These are phyloP conservation scores for Zasmidium citrigriseum DNA, from an alignment of 2,329 filamentous ascomycete species.

Conservation along the genomic window DNA sequence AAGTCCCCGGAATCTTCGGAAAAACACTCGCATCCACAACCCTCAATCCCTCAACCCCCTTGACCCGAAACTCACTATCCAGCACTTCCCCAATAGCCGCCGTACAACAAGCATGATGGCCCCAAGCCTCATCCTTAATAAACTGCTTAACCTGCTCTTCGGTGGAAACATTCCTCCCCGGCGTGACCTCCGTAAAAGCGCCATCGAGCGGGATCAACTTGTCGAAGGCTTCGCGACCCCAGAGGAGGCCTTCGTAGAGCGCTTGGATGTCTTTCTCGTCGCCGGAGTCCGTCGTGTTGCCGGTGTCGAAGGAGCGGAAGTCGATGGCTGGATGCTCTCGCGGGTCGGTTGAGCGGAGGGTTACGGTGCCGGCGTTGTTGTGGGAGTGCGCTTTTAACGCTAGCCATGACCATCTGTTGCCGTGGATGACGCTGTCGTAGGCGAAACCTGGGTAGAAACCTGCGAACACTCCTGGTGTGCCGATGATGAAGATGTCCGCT, in stretches of 20 bases:
- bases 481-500: conserved; percentile 58
- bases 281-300: conserved; percentile 39
- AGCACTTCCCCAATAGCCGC: conserved; percentile 60
- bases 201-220: conserved; percentile 46
- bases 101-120: conserved; percentile 60
- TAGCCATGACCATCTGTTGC: conserved; percentile 51
- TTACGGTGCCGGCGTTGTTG: conserved; percentile 63
- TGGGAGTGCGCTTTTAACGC: conserved; percentile 65
- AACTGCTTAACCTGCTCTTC: conserved; percentile 50
- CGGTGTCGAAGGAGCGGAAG: conserved; percentile 61
- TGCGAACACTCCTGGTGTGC: conserved; percentile 56
- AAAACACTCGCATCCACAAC: conserved; percentile 65
- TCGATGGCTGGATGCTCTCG: conserved; percentile 63
- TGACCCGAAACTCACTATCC: conserved; percentile 59
- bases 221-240: conserved; percentile 44
- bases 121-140: conserved; percentile 54
- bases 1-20: conserved; percentile 58
- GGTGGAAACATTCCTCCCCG: conserved; percentile 43
- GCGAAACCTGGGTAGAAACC: conserved; percentile 60
- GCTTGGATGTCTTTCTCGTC: conserved; percentile 49
- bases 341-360: conserved; percentile 61
- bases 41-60: conserved; percentile 56
- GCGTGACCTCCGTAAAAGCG: conserved; percentile 45
- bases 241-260: conserved; percentile 56
- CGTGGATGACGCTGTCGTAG: conserved; percentile 45